Conservation (phyloP, 345 rosid genomes). For the Fremontodendron californicum region DNA sequence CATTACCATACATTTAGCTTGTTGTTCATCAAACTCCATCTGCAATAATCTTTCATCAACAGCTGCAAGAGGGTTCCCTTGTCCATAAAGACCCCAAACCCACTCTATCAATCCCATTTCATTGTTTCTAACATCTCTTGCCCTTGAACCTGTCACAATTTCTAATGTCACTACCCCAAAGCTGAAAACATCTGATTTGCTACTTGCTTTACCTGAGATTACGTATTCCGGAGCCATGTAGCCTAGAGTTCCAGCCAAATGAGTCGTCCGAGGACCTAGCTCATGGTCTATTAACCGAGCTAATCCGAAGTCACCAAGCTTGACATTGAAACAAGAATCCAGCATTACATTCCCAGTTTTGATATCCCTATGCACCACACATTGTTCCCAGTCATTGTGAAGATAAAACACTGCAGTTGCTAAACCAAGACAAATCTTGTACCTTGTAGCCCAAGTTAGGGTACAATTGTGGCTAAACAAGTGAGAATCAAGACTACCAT, state of each 20-base stretch:
- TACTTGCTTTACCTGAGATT: conserved; percentile 43
- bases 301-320: conserved; percentile 64
- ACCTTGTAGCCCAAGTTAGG: conserved; percentile 42
- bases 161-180: conserved; percentile 42
- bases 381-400: conserved; percentile 62
- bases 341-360: conserved; percentile 61
- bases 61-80: conserved; percentile 16
- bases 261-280: conserved; percentile 37
- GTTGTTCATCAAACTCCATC: conserved; percentile 30
- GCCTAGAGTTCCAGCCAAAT: conserved; percentile 47
- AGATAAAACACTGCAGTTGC: conserved; percentile 51
- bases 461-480: conserved; percentile 34
- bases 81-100: conserved; percentile 46
- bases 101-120: conserved; percentile 39
- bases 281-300: conserved; percentile 51
- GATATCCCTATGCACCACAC: conserved; percentile 56
- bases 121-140: conserved; percentile 22
- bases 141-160: conserved; percentile 39
- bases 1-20: conserved; percentile 35
- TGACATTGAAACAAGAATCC: conserved; percentile 49
- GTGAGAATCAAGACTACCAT: conserved; percentile 56
- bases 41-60: conserved; percentile 35
- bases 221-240: conserved; percentile 54
- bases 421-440: conserved; percentile 39
- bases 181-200: conserved; percentile 42